These are phyloP conservation scores for Fusarium anguioides DNA, from an alignment of 2,329 filamentous ascomycete species.

Conservation along the genomic window DNA sequence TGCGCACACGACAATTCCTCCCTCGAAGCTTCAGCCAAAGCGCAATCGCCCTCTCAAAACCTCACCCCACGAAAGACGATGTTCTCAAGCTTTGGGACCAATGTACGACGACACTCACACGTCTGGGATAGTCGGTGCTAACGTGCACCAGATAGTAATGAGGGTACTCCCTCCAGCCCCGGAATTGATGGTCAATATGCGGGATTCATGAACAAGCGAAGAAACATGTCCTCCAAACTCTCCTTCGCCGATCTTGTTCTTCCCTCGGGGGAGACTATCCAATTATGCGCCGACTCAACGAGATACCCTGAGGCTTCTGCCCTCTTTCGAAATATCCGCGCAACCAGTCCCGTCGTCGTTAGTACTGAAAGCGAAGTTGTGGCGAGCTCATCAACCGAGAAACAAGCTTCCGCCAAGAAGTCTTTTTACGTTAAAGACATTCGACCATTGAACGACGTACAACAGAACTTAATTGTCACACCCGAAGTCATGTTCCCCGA, in stretches of 20 bases:
- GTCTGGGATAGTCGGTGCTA: background rate
- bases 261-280: slow-evolving; percentile 54
- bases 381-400: slow-evolving; percentile 34
- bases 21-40: slow-evolving; percentile 40
- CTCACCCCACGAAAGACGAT: slow-evolving; percentile 31
- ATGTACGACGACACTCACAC: slow-evolving; percentile 42
- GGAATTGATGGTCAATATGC: slow-evolving; percentile 36
- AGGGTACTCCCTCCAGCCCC: slow-evolving; percentile 35
- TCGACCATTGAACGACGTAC: slow-evolving; percentile 50
- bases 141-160: slow-evolving; percentile 44
- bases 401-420: slow-evolving; percentile 51
- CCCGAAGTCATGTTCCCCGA: slow-evolving; percentile 78
- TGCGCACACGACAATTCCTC: slow-evolving; percentile 33
- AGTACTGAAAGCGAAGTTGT: slow-evolving; percentile 52
- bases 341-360: slow-evolving; percentile 65
- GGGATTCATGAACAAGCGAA: slow-evolving; percentile 78
- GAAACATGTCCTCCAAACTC: slow-evolving; percentile 74
- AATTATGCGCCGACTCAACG: slow-evolving; percentile 57
- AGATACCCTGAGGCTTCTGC: slow-evolving; percentile 53
- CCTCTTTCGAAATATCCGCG: slow-evolving; percentile 58
- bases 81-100: slow-evolving; percentile 47
- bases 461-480: slow-evolving; percentile 78
- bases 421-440: slow-evolving; percentile 73
- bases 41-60: slow-evolving; percentile 20
- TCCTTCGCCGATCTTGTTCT: slow-evolving; percentile 72